Conservation (phyloP, 306 rosid genomes). For the Hylodesmum podocarpum region DNA sequence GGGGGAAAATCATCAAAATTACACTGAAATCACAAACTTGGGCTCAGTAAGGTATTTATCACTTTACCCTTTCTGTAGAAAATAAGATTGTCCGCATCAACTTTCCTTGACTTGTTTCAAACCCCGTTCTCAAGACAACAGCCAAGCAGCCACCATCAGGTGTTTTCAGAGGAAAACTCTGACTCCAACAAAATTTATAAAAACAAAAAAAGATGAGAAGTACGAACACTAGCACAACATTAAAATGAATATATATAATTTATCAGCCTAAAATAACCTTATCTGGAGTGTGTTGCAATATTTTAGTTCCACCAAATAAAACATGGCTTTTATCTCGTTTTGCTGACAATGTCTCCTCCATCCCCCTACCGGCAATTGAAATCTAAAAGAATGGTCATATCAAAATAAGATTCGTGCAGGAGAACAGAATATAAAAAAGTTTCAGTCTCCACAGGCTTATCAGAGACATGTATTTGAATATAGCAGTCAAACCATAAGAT, state of each 20-base stretch:
- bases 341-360: conserved; percentile 76
- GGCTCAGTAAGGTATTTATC: conserved; percentile 19
- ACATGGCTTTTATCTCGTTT: conserved; percentile 87
- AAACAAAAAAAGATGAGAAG: conserved; percentile 25
- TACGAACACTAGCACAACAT: conserved; percentile 22
- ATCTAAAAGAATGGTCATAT: conserved; percentile 54
- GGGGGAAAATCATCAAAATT: not conserved
- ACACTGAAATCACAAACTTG: not conserved
- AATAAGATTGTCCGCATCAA: conserved; percentile 95
- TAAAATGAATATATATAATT: not conserved
- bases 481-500: conserved; percentile 13
- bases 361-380: conserved; percentile 66
- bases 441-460: conserved; percentile 7
- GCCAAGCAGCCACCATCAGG: conserved; percentile 97
- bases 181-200: conserved; percentile 40
- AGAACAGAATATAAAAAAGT: conserved; percentile 5
- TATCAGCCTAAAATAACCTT: conserved; percentile 59
- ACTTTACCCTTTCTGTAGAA: conserved; percentile 91
- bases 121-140: conserved; percentile 89
- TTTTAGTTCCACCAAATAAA: conserved; percentile 96
- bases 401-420: conserved; percentile 20
- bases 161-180: conserved; percentile 79
- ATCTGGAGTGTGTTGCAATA: conserved; percentile 94
- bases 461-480: conserved; percentile 14
- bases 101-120: conserved; percentile 97